Base-by-base conservation (phyloP, 345 rosid genomes). In the Populus simonii region DNA sequence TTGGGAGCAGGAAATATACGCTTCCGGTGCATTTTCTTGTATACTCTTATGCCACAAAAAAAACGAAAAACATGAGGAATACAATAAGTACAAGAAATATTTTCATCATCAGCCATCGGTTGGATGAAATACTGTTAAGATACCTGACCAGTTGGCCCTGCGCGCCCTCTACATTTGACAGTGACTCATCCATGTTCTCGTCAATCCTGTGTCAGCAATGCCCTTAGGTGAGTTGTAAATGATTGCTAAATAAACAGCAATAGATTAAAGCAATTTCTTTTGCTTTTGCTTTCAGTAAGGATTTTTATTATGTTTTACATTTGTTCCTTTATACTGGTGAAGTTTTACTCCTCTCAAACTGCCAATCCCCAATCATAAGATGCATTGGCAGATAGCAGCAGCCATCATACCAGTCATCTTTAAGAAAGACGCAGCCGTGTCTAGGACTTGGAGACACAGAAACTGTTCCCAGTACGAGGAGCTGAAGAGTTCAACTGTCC, bases 61-160 rank as follows among this genome's bases (percentile, higher is more conserved):
- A 90, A 84, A 92, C 83, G 84, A 92, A 92, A 78, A 92, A 79
- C 94, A 92, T 87, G 83, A 92, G 92, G 82, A 92, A 92, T 73
- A 87, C 86, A 79, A 92, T 78, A 81, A 92, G 81, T 69, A 92
- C 88, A 82, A 92, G 88, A 85, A 92, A 92, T 78, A 92, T 89
- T 87, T 90, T 92, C 76, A 92, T 87, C 94, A 92, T 90, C 73
- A 92, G 78, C 97, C 97, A 92, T 70, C 94, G 83, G 80, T 90
- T 92, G 74, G 97, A 92, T 29, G 94, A 92, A 79, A 92, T 90
- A 78, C 91, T 87, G 82, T 89, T 90, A 33, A 92, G 89, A 80
- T 92, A 90, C 85, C 92, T 85, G 62, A 87, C 90, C 79, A 90
- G 77, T 76, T 89, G 92, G 79, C 88, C 85, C 69, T 92, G 97